Conservation (phyloP, 2,329 filamentous ascomycete genomes). For the Boeremia exigua region DNA sequence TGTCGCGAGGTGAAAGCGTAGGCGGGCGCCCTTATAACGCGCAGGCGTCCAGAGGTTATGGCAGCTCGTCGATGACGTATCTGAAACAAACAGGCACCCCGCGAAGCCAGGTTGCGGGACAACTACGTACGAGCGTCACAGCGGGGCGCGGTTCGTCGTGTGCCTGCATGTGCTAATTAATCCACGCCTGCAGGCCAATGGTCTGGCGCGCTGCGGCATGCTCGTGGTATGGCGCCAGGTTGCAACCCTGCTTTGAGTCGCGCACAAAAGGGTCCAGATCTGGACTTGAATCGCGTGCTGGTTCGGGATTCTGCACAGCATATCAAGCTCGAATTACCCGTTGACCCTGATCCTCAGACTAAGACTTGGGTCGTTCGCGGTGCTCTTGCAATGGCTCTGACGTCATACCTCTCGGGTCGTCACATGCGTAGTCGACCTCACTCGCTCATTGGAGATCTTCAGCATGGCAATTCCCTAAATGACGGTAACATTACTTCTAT, state of each 20-base stretch:
- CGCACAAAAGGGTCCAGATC: conserved; percentile 4
- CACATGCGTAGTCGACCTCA: no score
- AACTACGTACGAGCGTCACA: conserved; percentile 22
- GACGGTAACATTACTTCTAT: no score
- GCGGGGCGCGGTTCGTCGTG: conserved; percentile 16
- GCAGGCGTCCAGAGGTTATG: conserved; percentile 20
- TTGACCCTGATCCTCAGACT: background rate
- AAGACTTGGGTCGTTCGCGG: no score
- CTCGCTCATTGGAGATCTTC: no score
- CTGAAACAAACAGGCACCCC: conserved; percentile 12
- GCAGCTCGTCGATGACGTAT: conserved; percentile 27
- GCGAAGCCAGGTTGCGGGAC: conserved; percentile 20
- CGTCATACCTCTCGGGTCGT: no score
- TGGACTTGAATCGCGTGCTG: conserved; percentile 9
- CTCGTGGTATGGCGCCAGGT: conserved; percentile 2
- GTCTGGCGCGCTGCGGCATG: background rate
- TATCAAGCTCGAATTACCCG: background rate
- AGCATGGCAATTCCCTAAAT: no score
- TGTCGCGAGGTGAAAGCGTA: background rate
- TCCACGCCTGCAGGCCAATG: conserved; percentile 12
- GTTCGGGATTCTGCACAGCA: background rate
- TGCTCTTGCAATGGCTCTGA: no score
- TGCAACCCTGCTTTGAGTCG: conserved; percentile 11
- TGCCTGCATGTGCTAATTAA: conserved; percentile 4
- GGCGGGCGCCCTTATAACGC: conserved; percentile 4